These are phyloP conservation scores for Camelina sativa DNA, from an alignment of 345 rosid species.

Conservation along the genomic window DNA sequence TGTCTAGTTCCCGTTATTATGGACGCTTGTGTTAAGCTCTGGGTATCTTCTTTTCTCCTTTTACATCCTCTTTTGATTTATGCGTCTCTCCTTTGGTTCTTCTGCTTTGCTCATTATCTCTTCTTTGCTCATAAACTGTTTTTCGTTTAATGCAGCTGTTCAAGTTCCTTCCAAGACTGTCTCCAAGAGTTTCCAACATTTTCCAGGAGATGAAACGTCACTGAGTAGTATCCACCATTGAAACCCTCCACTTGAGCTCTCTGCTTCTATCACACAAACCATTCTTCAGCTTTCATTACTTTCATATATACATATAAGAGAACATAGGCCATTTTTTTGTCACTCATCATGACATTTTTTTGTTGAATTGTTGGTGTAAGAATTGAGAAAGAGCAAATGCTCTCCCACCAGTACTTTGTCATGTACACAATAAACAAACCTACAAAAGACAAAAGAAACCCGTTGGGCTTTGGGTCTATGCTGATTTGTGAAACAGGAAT, in stretches of 20 bases:
- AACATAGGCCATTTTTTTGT: constrained; percentile 37
- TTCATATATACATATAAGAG: constrained; percentile 20
- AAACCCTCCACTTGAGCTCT: constrained; percentile 26
- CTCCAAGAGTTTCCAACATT: constrained; percentile 76
- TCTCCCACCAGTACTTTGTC: constrained; percentile 27
- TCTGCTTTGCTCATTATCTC: constrained; percentile 4
- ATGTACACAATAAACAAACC: constrained; percentile 42
- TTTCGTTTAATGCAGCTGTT: constrained; percentile 59
- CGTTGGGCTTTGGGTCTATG: constrained; percentile 22
- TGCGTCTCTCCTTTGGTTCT: not conserved
- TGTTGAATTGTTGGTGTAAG: constrained; percentile 12
- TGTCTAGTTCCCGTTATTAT: constrained; percentile 72
- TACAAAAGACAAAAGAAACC: constrained; percentile 24
- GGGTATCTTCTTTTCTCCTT: constrained; percentile 61
- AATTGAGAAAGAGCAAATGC: constrained; percentile 22
- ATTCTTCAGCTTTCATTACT: constrained; percentile 23
- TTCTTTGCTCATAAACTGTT: not conserved
- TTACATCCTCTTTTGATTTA: not conserved
- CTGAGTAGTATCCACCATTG: constrained; percentile 47
- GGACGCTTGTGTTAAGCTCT: constrained; percentile 87
- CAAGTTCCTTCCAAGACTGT: constrained; percentile 81
- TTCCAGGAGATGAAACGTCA: constrained; percentile 84
- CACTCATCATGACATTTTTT: constrained; percentile 1
- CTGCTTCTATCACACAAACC: constrained; percentile 29
- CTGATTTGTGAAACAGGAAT: constrained; percentile 16